A percentile compares a stretch with the other conserved stretches of the same genome.
phyloP scores from a whole-genome alignment of 441 rosid species.

The Croton setiger region DNA sequence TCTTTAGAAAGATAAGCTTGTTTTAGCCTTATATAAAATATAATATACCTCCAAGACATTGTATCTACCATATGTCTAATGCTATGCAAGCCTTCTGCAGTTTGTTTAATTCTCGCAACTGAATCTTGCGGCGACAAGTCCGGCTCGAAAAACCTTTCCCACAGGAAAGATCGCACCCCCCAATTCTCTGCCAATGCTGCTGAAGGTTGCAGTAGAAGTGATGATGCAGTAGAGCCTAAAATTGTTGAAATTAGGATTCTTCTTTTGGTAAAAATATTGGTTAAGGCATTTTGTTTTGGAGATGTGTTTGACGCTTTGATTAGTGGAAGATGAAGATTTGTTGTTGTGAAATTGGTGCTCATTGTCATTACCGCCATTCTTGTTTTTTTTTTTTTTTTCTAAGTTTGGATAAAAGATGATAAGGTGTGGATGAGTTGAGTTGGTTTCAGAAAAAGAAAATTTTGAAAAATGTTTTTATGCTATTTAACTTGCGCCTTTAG shows the following conservation, averaged over 20 bases:
- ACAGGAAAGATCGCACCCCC: slow-evolving; percentile 75
- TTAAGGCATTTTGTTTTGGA: slow-evolving; percentile 1
- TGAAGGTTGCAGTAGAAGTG: not conserved
- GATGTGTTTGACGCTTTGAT: slow-evolving; percentile 21
- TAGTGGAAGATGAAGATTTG: slow-evolving; percentile 19
- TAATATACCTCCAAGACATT: slow-evolving; percentile 93
- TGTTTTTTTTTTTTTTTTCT: not conserved
- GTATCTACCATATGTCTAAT: slow-evolving; percentile 82
- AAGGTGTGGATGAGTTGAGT: not conserved
- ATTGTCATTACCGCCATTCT: not conserved
- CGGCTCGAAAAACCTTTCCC: slow-evolving; percentile 68
- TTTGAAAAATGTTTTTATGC: not conserved
- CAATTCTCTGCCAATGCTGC: slow-evolving; percentile 67
- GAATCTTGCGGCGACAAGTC: slow-evolving; percentile 82
- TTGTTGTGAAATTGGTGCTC: slow-evolving; percentile 11
- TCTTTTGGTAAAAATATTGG: slow-evolving; percentile 21
- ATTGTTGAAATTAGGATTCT: slow-evolving; percentile 31
- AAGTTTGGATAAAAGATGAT: slow-evolving; percentile 23
- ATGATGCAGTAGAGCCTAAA: slow-evolving; percentile 27
- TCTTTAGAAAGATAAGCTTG: slow-evolving; percentile 77
- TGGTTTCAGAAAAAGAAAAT: not conserved
- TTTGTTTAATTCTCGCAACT: slow-evolving; percentile 77
- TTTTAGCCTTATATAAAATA: slow-evolving; percentile 77
- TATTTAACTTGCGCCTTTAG: slow-evolving; percentile 16
- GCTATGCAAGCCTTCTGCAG: slow-evolving; percentile 76